Evolutionary conservation across 2,329 filamentous ascomycete species (phyloP).

Genomic region (Fusarium chuoi): DNA sequence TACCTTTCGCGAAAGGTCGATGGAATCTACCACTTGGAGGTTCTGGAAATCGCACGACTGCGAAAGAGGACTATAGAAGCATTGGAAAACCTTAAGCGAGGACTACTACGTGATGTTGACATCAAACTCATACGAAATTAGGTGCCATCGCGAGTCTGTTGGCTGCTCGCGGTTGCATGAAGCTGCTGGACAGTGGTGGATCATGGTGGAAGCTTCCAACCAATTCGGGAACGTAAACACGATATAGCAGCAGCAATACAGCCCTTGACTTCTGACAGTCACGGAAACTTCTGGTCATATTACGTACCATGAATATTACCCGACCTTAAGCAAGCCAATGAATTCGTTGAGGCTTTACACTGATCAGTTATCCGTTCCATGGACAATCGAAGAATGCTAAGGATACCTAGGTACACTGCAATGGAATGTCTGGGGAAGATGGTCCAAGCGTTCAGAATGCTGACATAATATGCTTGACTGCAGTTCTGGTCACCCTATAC

Average conservation of each 20-base stretch:
- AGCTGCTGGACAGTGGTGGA: slow-evolving; percentile 37
- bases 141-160: background rate
- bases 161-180: slow-evolving; percentile 22
- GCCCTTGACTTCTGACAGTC: background rate
- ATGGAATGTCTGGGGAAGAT: background rate
- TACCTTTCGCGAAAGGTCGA: slow-evolving; percentile 31
- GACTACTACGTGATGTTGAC: slow-evolving; percentile 5
- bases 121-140: slow-evolving; percentile 30
- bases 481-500: background rate
- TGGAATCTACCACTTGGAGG: slow-evolving; percentile 22
- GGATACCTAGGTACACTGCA: background rate
- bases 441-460: background rate
- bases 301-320: background rate
- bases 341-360: background rate
- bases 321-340: too few species aligned
- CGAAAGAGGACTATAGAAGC: slow-evolving; percentile 7
- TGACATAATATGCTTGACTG: background rate
- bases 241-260: background rate
- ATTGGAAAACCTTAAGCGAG: slow-evolving; percentile 17
- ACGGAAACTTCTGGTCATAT: background rate
- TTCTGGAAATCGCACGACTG: slow-evolving; percentile 42
- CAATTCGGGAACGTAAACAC: background rate
- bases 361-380: background rate
- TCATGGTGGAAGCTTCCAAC: slow-evolving; percentile 35
- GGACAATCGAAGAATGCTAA: background rate